These are phyloP conservation scores for Przewalskia tangutica DNA, from an alignment of 257 asterid species.

Conservation along the genomic window DNA sequence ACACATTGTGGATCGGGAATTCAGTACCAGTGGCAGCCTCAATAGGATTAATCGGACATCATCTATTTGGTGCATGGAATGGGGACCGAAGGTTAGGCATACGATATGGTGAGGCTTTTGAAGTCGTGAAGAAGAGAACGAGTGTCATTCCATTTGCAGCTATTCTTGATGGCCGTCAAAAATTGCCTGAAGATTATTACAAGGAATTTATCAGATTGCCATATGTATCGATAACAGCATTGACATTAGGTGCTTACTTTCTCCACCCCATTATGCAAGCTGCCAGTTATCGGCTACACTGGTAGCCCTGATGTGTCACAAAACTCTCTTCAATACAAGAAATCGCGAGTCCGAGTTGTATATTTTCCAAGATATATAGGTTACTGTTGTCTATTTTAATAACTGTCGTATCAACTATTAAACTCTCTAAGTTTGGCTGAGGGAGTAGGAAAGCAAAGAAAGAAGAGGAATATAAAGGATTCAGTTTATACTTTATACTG, in stretches of 20 bases:
- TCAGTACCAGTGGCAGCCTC: slow-evolving; percentile 89
- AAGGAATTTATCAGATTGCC: slow-evolving; percentile 86
- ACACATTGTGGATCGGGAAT: slow-evolving; percentile 90
- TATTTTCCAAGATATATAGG: neutral
- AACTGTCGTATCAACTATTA: neutral
- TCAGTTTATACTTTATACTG: neutral
- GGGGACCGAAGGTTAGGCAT: slow-evolving; percentile 82
- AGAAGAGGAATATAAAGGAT: neutral
- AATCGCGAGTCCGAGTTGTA: neutral
- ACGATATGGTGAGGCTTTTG: slow-evolving; percentile 77
- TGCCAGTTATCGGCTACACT: slow-evolving; percentile 76
- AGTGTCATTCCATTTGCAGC: slow-evolving; percentile 91
- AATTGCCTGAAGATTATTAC: slow-evolving; percentile 66
- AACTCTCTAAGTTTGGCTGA: neutral
- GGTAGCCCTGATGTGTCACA: slow-evolving; percentile 24
- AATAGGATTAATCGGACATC: slow-evolving; percentile 84
- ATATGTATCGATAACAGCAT: slow-evolving; percentile 51
- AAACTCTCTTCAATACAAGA: neutral
- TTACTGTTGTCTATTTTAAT: neutral
- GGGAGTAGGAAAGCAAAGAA: neutral
- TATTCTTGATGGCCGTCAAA: slow-evolving; percentile 83
- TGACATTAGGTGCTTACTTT: slow-evolving; percentile 74
- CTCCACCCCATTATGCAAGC: slow-evolving; percentile 94
- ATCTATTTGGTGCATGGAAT: slow-evolving; percentile 89
- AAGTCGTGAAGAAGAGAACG: slow-evolving; percentile 64